A percentile compares a stretch with the other conserved stretches of the same genome.
Conservation (phyloP, 805 yeast genomes). For the Barnettozyma botsteinii region DNA sequence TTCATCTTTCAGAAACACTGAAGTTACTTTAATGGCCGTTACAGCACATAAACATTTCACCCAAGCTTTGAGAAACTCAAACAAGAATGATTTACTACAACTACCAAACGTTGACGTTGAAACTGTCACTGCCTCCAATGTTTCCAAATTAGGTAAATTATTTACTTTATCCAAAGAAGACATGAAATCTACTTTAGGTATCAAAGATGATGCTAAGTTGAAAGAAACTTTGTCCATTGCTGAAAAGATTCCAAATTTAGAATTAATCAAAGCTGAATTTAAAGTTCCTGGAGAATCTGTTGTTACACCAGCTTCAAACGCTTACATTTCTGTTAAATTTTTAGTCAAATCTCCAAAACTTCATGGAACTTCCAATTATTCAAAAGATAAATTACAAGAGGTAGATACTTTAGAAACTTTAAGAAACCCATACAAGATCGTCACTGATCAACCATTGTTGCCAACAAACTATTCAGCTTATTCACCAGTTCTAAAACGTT, state of each 20-base stretch:
- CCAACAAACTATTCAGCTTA: slow-evolving; percentile 67
- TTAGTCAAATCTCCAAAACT: slow-evolving; percentile 68
- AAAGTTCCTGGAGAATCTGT: slow-evolving; percentile 80
- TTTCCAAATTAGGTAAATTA: slow-evolving; percentile 64
- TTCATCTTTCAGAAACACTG: slow-evolving; percentile 67
- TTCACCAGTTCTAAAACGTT: slow-evolving; percentile 54
- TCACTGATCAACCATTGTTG: slow-evolving; percentile 61
- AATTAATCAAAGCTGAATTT: slow-evolving; percentile 65
- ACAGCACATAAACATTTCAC: slow-evolving; percentile 66
- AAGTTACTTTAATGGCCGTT: slow-evolving; percentile 51
- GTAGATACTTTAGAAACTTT: slow-evolving; percentile 59
- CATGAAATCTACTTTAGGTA: slow-evolving; percentile 51
- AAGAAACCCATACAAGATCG: slow-evolving; percentile 64
- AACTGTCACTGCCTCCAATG: slow-evolving; percentile 34
- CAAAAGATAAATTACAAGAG: slow-evolving; percentile 38
- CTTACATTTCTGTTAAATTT: slow-evolving; percentile 72
- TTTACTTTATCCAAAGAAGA: slow-evolving; percentile 53
- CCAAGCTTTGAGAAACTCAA: slow-evolving; percentile 63
- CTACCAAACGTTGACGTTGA: slow-evolving; percentile 64
- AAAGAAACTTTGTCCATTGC: slow-evolving; percentile 51
- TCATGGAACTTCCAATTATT: slow-evolving; percentile 34
- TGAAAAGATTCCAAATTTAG: slow-evolving; percentile 58
- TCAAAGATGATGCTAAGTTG: slow-evolving; percentile 36
- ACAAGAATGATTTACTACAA: slow-evolving; percentile 66
- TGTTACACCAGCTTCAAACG: slow-evolving; percentile 66